A percentile compares a stretch with the other conserved stretches of the same genome.
phyloP scores from a whole-genome alignment of 1,139 yeast genomes.

The Kodamaea alishanica region DNA sequence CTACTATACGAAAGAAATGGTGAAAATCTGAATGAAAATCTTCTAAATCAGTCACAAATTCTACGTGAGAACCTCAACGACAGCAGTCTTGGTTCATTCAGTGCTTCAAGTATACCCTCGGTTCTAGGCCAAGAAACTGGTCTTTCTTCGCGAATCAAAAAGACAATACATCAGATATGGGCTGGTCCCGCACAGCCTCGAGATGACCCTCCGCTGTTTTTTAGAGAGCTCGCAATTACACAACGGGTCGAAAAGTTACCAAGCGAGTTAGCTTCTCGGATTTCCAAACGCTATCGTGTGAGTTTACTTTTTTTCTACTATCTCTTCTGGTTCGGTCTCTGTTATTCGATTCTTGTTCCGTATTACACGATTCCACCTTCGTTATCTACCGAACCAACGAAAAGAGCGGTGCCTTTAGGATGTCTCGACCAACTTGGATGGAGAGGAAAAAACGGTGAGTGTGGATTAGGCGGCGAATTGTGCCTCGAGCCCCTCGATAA shows the following conservation, averaged over 20 bases:
- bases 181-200: conserved; percentile 48
- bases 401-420: conserved; percentile 15
- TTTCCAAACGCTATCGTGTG: conserved; percentile 26
- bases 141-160: no score
- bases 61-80: no score
- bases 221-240: conserved; percentile 20
- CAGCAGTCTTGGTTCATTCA: no score
- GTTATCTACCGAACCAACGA: conserved; percentile 13
- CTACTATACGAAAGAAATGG: no score
- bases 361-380: conserved; percentile 38
- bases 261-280: conserved; percentile 25
- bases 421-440: conserved; percentile 37
- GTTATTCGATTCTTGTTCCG: conserved; percentile 31
- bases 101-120: no score
- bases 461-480: conserved; percentile 66
- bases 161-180: conserved; percentile 28
- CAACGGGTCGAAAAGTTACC: conserved; percentile 44
- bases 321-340: conserved; percentile 31
- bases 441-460: conserved; percentile 70
- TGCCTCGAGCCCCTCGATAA: conserved; percentile 48
- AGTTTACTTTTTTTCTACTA: conserved; percentile 35
- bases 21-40: no score
- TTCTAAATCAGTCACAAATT: no score
- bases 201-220: conserved; percentile 47
- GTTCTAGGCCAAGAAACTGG: no score